These are phyloP conservation scores for Aspergillus indologenus DNA, from an alignment of 495 filamentous ascomycete genomes.

Conservation along the genomic window DNA sequence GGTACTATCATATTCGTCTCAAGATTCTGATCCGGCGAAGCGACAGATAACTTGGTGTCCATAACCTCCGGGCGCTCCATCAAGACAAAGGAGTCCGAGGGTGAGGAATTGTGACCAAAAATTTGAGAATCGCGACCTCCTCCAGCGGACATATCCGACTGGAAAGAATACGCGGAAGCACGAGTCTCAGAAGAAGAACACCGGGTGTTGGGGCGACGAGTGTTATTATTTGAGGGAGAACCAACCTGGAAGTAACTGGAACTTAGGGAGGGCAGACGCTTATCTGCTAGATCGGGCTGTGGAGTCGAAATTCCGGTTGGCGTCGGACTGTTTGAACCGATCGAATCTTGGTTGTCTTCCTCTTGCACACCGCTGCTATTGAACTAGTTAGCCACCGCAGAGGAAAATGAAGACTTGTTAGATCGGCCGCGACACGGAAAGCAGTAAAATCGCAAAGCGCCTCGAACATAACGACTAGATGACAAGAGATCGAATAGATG, in stretches of 20 bases:
- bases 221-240: slow-evolving; percentile 57
- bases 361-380: slow-evolving; percentile 44
- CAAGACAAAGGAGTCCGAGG: slow-evolving; percentile 40
- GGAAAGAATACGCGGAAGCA: slow-evolving; percentile 37
- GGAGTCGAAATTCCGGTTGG: slow-evolving; percentile 85
- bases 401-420: not conserved
- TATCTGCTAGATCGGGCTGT: slow-evolving; percentile 83
- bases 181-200: slow-evolving; percentile 39
- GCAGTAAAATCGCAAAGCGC: not conserved
- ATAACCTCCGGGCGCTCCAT: slow-evolving; percentile 39
- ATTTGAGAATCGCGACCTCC: slow-evolving; percentile 19
- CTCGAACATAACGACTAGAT: not conserved
- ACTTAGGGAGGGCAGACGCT: slow-evolving; percentile 85
- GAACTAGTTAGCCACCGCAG: slow-evolving; percentile 23
- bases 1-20: slow-evolving; percentile 20
- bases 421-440: not conserved
- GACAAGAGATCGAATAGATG: not conserved
- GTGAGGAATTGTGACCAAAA: slow-evolving; percentile 25
- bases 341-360: slow-evolving; percentile 71
- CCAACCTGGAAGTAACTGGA: slow-evolving; percentile 98
- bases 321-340: slow-evolving; percentile 72
- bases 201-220: slow-evolving; percentile 51
- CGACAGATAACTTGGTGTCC: slow-evolving; percentile 24
- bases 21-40: slow-evolving; percentile 18
- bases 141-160: slow-evolving; percentile 18